phyloP scores from a whole-genome alignment of 169 alveolate species.

The Plasmodium vinckei region DNA sequence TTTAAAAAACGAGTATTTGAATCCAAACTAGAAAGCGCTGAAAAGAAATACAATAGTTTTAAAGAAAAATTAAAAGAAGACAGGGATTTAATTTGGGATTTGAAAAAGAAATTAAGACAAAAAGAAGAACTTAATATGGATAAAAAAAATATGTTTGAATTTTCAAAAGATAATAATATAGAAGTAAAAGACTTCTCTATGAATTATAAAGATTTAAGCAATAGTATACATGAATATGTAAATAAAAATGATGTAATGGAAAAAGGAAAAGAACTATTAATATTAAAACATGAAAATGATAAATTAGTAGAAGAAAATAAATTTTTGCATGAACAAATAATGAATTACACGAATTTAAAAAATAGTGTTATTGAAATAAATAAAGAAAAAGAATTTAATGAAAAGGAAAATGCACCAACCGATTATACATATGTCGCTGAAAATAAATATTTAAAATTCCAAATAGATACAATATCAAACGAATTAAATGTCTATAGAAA shows the following conservation, averaged over 20 bases:
- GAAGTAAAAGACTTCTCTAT: background rate
- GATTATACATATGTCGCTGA: conserved; percentile 50
- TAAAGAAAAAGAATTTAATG: conserved; percentile 6
- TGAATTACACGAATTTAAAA: conserved; percentile 18
- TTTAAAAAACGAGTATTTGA: conserved; percentile 54
- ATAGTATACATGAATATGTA: conserved; percentile 9
- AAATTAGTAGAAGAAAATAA: conserved; percentile 68
- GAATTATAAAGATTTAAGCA: conserved; percentile 48
- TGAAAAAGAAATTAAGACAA: conserved; percentile 65
- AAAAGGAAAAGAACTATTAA: conserved; percentile 6
- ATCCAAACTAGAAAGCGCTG: conserved; percentile 58
- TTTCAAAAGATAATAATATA: background rate
- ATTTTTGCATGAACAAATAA: conserved; percentile 48
- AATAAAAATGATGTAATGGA: conserved; percentile 17
- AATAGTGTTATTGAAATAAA: conserved; percentile 29
- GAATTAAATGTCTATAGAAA: conserved; percentile 56
- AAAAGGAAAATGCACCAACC: conserved; percentile 10
- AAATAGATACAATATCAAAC: conserved; percentile 30
- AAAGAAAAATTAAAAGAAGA: conserved; percentile 67
- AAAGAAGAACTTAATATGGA: conserved; percentile 23
- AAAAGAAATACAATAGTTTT: conserved; percentile 41
- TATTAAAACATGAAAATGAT: conserved; percentile 61
- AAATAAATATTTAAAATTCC: conserved; percentile 51
- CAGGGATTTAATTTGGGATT: conserved; percentile 52
- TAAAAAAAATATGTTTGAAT: background rate